Evolutionary conservation across 2,329 filamentous ascomycete species (phyloP), one percentile per base, ranked within the genome.

Genomic region (Exophiala xenobiotica): DNA sequence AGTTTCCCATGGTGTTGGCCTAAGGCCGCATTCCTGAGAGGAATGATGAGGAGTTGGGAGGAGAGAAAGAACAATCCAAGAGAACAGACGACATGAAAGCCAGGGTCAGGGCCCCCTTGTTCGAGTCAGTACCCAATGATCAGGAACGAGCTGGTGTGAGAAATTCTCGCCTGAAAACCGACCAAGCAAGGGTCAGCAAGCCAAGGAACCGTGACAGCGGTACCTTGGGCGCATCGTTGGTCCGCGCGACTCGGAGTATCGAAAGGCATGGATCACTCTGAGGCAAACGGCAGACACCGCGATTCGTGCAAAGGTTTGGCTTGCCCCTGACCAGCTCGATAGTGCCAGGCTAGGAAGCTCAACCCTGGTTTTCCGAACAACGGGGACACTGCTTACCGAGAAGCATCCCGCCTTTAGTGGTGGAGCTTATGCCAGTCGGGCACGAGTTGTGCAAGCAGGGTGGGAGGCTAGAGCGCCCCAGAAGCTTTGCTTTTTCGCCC

Each of bases 301-400:
- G 42, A 57, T 57, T 57, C 49, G 54, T 39, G 22, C 18, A 41
- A 18, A 26, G 22, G 16, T 24, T 41, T 43, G 20, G 49, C 26
- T 49, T 53, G 49, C 54, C 54, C 57, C 54, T 56, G 54, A 56
- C 38, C 51, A 44, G 33, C 45, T 37, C 38, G 27, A 14, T 47
- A 51, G 57, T 53, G 45, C 33, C 33, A 14, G 24, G 18, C 55
- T 57, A 58, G 54, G 57, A 53, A 57, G 22, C 20, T 14, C 12
- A 54, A 4, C 45, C 57, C 57, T 51, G 49, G 54, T 53, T 52
- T 52, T 57, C 57, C 57, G 57, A 47, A 42, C 29, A 46, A 38
- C 49, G 54, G 54, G 55, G 52, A 48, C n/a, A 19, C 33, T 50
- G 52, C 49, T 55, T 58, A 50, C 55, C 55, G 55, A 58, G 40